These are phyloP conservation scores for Tetrahymena malaccensis DNA, from an alignment of 73 alveolate species.

Conservation along the genomic window DNA sequence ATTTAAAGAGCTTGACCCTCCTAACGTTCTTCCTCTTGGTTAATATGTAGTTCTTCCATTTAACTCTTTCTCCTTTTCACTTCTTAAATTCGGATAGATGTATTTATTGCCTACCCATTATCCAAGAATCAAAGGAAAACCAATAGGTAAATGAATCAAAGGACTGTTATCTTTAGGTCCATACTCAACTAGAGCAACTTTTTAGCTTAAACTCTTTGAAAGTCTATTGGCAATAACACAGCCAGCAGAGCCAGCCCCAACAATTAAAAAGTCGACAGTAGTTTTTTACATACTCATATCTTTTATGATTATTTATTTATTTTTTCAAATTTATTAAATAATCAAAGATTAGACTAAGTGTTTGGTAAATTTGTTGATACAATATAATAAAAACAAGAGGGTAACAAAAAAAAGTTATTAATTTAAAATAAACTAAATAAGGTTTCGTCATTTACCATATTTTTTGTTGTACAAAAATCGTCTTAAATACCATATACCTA, in stretches of 20 bases:
- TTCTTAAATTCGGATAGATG: neutral
- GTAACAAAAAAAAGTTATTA: too few relatives aligned
- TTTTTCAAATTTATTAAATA: too few relatives aligned
- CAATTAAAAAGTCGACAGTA: neutral
- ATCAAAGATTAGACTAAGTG: too few relatives aligned
- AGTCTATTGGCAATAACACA: conserved; percentile 5
- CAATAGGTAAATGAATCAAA: neutral
- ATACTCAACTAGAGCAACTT: conserved; percentile 11
- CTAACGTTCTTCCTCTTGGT: conserved; percentile 4
- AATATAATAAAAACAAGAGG: too few relatives aligned
- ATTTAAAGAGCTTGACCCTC: conserved; percentile 6
- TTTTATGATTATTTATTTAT: too few relatives aligned
- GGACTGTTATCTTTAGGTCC: neutral
- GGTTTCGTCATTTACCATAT: neutral
- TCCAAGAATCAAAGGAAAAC: neutral
- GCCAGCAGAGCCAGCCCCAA: conserved; percentile 23
- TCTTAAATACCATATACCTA: neutral
- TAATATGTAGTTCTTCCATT: neutral
- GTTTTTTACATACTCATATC: neutral
- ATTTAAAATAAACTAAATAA: too few relatives aligned
- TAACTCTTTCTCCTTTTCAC: neutral
- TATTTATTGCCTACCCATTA: neutral
- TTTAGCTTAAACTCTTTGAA: neutral
- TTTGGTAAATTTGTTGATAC: neutral
- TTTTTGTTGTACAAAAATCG: neutral